Base-by-base conservation (phyloP, 345 rosid genomes). In the Hibiscus trionum region DNA sequence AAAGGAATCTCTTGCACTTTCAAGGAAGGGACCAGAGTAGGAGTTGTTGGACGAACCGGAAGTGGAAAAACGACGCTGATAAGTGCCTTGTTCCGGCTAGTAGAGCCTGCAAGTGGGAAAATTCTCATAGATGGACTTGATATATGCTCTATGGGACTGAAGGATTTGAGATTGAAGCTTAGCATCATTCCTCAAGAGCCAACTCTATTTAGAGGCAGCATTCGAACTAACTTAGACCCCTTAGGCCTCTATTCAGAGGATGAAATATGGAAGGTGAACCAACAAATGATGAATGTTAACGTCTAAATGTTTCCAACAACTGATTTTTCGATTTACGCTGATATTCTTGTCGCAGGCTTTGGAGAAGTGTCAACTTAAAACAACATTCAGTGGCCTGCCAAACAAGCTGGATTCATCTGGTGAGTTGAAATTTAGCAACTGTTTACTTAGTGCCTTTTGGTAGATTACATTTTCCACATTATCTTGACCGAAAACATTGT, bases 171-270 rank as follows among this genome's bases (percentile, higher is more conserved):
- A 71, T 78, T 79, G 84, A 90, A 87, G 77, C 89, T 93, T n/a
- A 86, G 98, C 79, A 90, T 91, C 78, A 91, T 93, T 76, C 98
- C 98, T 78, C 98, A 93, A 76, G 98, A 93, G 11, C 94, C 97
- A 72, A 86, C 94, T 66, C 90, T 91, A 50, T 93, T 93, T 73
- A 74, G 86, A 61, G 98, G 97, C 15, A 85, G 90, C 46, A 77
- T 91, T 27, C 79, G 97, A 53, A 87, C 91, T 5, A 93, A 91
- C 77, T 80, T 91, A 71, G 98, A 91, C 64, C 97, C 98, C 76
- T 77, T 94, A 58, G 90, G 93, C 74, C 86, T 86, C 73, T 82
- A 85, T 73, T 71, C 93, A 4, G 97, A 91, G 14, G 75, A 75
- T 46, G 90, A 91, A 75, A 87, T 93, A 77, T 93, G 98, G 98